Base-by-base conservation (phyloP, 345 rosid species). In the Eucalyptus paniculata region DNA sequence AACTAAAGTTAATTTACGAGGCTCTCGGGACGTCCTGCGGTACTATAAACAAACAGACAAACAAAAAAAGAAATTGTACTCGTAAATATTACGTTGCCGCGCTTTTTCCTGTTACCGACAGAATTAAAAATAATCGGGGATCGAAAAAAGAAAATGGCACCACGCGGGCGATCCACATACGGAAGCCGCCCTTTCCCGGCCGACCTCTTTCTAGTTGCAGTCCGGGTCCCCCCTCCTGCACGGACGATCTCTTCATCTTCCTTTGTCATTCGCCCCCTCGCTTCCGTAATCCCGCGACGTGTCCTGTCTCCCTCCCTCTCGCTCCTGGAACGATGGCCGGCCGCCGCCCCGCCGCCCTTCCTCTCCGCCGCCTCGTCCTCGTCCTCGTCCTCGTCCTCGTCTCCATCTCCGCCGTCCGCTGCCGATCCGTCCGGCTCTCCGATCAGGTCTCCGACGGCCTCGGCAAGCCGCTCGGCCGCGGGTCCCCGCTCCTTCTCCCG, bases 361-460 rank as follows among this genome's bases (percentile, higher is more conserved):
- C 42, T 60, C 51, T 14, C 58, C 58, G 26, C 44, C 65, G 11
- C 45, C 45, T 88, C 86, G 42, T 30, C 54, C 32, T 81, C 88
- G 10, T 86, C 89, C 49, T 87, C 89, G 14, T 88, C 80, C 62
- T 89, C 90, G 28, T 89, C 86, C 50, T 87, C 87, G 67, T 88
- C 89, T 53, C 89, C 86, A 9, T 67, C 86, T 17, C 91, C 50
- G 86, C 91, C 86, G 91, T 92, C 88, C 86, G 69, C 56, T 91
- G 91, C 88, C 92, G 93, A 19, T 89, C 54, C 88, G n/a, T 47
- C 88, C 62, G 32, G 24, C 87, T 30, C 44, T 86, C 91, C 54
- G 86, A 81, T 92, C 88, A 88, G 12, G 34, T 92, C 82, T 93
- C 94, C 58, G 92, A 92, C 90, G 93, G 92, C 45, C 32, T 92